phyloP scores from a whole-genome alignment of 805 yeast species.

The Blastobotrys parvus region DNA sequence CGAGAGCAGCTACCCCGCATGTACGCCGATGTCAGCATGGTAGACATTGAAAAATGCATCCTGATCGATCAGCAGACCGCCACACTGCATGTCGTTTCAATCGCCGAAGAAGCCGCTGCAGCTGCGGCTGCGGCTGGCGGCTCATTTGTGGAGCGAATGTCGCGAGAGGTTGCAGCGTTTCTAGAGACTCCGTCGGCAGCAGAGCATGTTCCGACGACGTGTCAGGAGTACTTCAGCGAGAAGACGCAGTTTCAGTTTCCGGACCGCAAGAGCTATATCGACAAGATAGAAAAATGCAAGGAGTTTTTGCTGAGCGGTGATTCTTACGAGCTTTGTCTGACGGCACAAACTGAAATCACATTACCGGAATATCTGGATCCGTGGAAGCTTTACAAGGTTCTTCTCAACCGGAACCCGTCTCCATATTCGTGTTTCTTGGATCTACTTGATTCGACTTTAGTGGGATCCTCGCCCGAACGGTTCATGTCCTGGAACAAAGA shows the following conservation, averaged over 20 bases:
- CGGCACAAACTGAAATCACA: constrained; percentile 58
- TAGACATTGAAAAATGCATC: constrained; percentile 59
- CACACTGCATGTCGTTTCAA: constrained; percentile 45
- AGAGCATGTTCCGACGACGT: constrained; percentile 15
- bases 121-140: constrained; percentile 35
- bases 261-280: constrained; percentile 41
- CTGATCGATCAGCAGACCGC: constrained; percentile 42
- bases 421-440: constrained; percentile 82
- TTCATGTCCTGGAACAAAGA: constrained; percentile 67
- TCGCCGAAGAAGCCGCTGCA: constrained; percentile 32
- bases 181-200: not conserved
- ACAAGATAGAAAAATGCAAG: constrained; percentile 57
- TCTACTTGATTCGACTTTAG: constrained; percentile 43
- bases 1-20: constrained; percentile 27
- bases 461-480: constrained; percentile 93
- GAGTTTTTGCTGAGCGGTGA: constrained; percentile 67
- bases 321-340: constrained; percentile 87
- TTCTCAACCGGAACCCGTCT: constrained; percentile 74
- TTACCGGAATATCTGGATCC: constrained; percentile 44
- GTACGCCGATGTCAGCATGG: constrained; percentile 60
- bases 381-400: constrained; percentile 73
- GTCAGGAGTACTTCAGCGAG: constrained; percentile 24
- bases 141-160: constrained; percentile 19
- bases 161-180: not conserved
- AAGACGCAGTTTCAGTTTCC: constrained; percentile 34